Percentiles rank a stretch among this genome's conserved stretches.
Evolutionary conservation across 129 eudicot species (phyloP).

Genomic region (Silybum marianum): DNA sequence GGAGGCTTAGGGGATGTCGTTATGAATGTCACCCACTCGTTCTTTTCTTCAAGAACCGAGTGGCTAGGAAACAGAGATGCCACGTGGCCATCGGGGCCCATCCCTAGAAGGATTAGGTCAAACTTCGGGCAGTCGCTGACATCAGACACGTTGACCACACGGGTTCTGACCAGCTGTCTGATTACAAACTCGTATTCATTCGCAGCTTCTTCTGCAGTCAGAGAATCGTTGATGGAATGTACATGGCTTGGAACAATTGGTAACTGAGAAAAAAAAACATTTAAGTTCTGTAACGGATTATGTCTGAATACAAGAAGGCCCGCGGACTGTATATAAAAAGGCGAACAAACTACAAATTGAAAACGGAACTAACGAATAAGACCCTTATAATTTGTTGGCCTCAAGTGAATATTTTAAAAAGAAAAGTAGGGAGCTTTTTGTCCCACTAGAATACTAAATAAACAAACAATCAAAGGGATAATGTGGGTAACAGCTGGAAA

Average conservation of each 20-base stretch:
- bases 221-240: constrained; percentile 70
- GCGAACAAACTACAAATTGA: constrained; percentile 19
- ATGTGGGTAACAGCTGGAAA: constrained; percentile 36
- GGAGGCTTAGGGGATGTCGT: constrained; percentile 83
- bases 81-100: constrained; percentile 89
- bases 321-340: constrained; percentile 14
- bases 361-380: constrained; percentile 22
- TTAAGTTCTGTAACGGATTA: background rate
- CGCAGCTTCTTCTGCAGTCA: constrained; percentile 86
- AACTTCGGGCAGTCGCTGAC: constrained; percentile 85
- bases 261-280: constrained; percentile 45
- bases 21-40: constrained; percentile 76
- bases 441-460: constrained; percentile 27
- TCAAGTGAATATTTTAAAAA: constrained; percentile 22
- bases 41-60: constrained; percentile 55
- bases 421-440: constrained; percentile 25
- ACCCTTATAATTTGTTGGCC: constrained; percentile 32
- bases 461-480: constrained; percentile 20
- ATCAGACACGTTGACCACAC: constrained; percentile 73
- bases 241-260: constrained; percentile 82
- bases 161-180: constrained; percentile 80
- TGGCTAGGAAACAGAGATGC: constrained; percentile 85
- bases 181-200: constrained; percentile 76
- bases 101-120: constrained; percentile 71
- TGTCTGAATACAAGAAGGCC: constrained; percentile 19